Evolutionary conservation across 1,284 basidiomycete genomes (phyloP).

Genomic region (Athelia sp.): DNA sequence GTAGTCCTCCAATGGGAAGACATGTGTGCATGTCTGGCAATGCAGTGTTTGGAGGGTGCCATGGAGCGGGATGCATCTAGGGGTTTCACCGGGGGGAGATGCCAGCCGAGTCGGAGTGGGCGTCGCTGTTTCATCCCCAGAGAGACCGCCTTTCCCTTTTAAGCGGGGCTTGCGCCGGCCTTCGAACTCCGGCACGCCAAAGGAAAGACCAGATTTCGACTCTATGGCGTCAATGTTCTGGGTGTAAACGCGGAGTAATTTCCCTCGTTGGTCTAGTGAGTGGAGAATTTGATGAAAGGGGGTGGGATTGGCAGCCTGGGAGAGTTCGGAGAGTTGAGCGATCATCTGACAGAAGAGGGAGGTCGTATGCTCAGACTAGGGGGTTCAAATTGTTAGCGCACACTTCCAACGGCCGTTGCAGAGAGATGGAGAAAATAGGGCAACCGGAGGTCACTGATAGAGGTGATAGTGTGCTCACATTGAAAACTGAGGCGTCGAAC

Average conservation of each 20-base stretch:
- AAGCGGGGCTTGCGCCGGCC: conserved; percentile 46
- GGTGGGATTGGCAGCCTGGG: conserved; percentile 74
- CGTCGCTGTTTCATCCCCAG: conserved; percentile 4
- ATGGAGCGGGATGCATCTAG: conserved; percentile 87
- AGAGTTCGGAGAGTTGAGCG: conserved; percentile 71
- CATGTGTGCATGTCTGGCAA: conserved; percentile 77
- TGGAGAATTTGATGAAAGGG: conserved; percentile 79
- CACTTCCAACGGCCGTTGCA: conserved; percentile 3
- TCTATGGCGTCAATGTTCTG: conserved; percentile 95
- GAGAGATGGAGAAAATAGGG: conserved; percentile 3
- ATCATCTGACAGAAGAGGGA: conserved; percentile 88
- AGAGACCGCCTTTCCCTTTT: conserved; percentile 26
- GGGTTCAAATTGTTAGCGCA: conserved; percentile 16
- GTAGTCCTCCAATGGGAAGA: conserved; percentile 60
- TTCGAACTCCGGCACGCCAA: conserved; percentile 66
- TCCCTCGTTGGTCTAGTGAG: conserved; percentile 70
- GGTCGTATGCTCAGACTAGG: conserved; percentile 67
- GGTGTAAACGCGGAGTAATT: conserved; percentile 86
- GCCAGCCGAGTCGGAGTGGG: conserved; percentile 25
- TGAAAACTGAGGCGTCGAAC: conserved; percentile 88
- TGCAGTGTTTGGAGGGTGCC: conserved; percentile 79
- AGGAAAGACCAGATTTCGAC: conserved; percentile 76
- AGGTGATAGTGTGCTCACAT: conserved; percentile 49
- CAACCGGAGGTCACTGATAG: neutral
- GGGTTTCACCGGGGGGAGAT: conserved; percentile 43